Base-by-base conservation (phyloP, 2,329 filamentous ascomycete species). In the Colletotrichum shisoi region DNA sequence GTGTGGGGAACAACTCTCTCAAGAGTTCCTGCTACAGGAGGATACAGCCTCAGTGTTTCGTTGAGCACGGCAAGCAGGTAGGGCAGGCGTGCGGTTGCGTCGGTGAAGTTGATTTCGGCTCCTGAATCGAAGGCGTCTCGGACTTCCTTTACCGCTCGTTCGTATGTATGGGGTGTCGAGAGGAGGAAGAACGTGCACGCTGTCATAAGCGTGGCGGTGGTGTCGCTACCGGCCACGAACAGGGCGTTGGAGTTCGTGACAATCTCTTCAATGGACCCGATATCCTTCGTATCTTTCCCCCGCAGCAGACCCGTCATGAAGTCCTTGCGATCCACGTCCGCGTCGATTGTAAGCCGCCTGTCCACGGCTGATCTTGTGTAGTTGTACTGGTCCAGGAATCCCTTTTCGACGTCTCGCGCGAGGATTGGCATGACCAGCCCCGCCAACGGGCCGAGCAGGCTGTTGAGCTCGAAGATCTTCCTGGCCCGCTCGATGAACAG, bases 91-190 rank as follows among this genome's bases (percentile, higher is more conserved):
- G 7, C 72, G 72, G 3, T 71, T 61, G 70, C 9, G 69, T 68
- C n/a, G 75, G 63, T 17, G n/a, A 79, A 70, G 8, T 71, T 75
- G 62, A 82, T 81, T 7, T 81, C 76, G 1, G 76, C 72, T 27
- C 76, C 73, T 0, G 58, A 70, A 2, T 70, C 54, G 57, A 81
- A 80, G 0, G 73, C 37, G 0, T 70, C 64, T 2, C 79, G 76
- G 3, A 82, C 71, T 70, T 84, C 82, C 27, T 0, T 74, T 37
- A 4, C 72, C 71, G 12, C 82, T 52, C 27, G 71, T 77, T 24
- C 13, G 21, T 54, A 27, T 17, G 39, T 39, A 8, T 57, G 19
- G 11, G 59, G 51, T 4, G 24, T 39, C 13, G 59, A 44, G 11
- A 54, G 24, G 27, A 62, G 59, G n/a, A 24, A 62, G 9, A 45